Evolutionary conservation across 306 rosid species (phyloP).

Genomic region (Trifolium fragiferum): DNA sequence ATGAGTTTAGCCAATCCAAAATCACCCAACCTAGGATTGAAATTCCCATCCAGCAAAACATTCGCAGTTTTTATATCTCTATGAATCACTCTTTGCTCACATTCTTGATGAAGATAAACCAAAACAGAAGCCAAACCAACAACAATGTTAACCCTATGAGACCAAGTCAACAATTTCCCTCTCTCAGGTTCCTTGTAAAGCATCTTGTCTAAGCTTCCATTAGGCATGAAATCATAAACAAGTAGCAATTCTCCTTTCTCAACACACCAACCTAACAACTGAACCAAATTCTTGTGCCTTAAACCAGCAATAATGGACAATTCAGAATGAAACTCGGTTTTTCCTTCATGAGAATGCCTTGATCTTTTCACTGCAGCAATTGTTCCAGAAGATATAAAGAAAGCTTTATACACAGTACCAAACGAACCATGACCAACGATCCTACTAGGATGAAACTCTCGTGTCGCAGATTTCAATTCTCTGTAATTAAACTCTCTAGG

Average conservation of each 20-base stretch:
- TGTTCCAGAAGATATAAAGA: conserved; percentile 52
- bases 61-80: conserved; percentile 80
- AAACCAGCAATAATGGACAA: conserved; percentile 33
- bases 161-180: conserved; percentile 54
- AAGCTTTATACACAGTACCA: conserved; percentile 79
- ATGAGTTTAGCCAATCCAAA: conserved; percentile 86
- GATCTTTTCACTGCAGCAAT: conserved; percentile 49
- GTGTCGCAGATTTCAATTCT: conserved; percentile 62
- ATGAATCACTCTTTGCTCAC: conserved; percentile 81
- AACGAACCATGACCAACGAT: conserved; percentile 76
- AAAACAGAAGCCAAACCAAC: conserved; percentile 77
- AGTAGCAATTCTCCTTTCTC: conserved; percentile 35
- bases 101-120: conserved; percentile 75
- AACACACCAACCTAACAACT: conserved; percentile 30
- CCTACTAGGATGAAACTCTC: conserved; percentile 75
- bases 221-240: conserved; percentile 35
- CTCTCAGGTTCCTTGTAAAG: conserved; percentile 57
- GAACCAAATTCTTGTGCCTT: conserved; percentile 35
- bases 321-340: conserved; percentile 36
- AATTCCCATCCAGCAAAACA: conserved; percentile 63
- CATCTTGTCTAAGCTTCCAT: conserved; percentile 36
- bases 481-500: conserved; percentile 68
- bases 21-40: conserved; percentile 69
- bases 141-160: conserved; percentile 63
- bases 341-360: conserved; percentile 43